Evolutionary conservation across 2,329 filamentous ascomycete genomes (phyloP), one percentile per base, ranked within the genome.

Genomic region (Dothiorella sarmentorum): DNA sequence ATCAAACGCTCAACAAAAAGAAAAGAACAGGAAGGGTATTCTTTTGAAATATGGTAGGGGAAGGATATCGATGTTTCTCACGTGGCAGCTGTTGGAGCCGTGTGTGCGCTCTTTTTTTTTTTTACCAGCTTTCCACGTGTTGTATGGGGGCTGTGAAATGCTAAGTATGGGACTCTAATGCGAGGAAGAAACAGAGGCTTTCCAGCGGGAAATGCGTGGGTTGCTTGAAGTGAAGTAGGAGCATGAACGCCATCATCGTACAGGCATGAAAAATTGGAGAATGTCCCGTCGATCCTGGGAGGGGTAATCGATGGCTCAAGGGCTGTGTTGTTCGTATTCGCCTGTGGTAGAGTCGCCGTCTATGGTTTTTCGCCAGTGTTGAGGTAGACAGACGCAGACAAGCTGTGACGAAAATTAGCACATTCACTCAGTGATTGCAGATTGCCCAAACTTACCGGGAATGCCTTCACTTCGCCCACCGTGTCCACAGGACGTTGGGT

Each of bases 291-390:
- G 11, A 15, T 7, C 10, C 20, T n/a, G 15, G 20, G 31, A 6
- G 7, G 3, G 20, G 7, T 20, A 10, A 3, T 27, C 13, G 31
- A 11, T 40, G 24, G 27, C 51, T 56, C 58, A 60, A 29, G 42
- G 49, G 27, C 47, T 56, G 31, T 17, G 55, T n/a, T 29, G 24
- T 22, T 45, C 55, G 31, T 42, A 33, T 3, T 57, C 58, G 31
- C 24, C 35, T 4, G 49, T 35, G 35, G 42, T 37, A 22, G 52
- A 57, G 22, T 97, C 92, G 60, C 91, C 91, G 63, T 97, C 93
- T 66, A 97, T 96, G 2, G 93, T 97, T 76, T 94, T 96, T 69
- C 87, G 86, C 93, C 93, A 99, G 73, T 97, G 92, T 69, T 96
- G 90, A 24, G 93, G 94, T 29, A 96, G 79, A 74, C 94, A 97